These are phyloP conservation scores for Protomyces lactucae-debilis DNA, from an alignment of 1,139 yeast genomes.

Conservation along the genomic window DNA sequence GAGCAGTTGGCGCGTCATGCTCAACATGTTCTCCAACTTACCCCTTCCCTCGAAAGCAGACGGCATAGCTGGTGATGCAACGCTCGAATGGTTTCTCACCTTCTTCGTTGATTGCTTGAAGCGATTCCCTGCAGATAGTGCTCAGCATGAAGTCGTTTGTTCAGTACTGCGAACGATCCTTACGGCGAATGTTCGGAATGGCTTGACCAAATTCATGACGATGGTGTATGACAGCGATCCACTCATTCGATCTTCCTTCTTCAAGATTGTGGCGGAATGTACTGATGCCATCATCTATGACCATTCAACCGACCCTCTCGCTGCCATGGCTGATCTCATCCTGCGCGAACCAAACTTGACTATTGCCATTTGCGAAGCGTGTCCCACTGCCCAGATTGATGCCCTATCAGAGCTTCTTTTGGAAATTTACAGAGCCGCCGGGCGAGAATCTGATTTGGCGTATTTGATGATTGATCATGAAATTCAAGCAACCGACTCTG, in stretches of 20 bases:
- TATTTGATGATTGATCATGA: constrained; percentile 6
- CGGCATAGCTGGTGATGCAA: not conserved
- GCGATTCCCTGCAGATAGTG: not conserved
- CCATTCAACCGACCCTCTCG: not conserved
- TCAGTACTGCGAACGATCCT: not conserved
- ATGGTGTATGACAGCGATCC: not conserved
- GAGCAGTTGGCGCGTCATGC: not conserved
- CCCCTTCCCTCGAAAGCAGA: not conserved
- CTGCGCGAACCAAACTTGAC: not conserved
- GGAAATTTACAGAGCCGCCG: not conserved
- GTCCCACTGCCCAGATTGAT: constrained; percentile 9
- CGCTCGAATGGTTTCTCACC: not conserved
- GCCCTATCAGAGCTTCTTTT: constrained; percentile 8
- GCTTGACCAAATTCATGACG: not conserved
- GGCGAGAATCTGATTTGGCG: not conserved
- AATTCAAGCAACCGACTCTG: constrained; percentile 3
- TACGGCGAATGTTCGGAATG: not conserved
- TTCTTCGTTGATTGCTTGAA: not conserved
- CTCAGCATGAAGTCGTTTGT: not conserved
- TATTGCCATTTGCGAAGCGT: not conserved
- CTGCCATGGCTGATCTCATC: not conserved
- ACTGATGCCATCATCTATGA: not conserved
- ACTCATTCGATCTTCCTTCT: not conserved
- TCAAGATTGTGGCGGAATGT: not conserved
- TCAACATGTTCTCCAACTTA: not conserved